phyloP scores from a whole-genome alignment of 768 basidiomycete species.

The Leccinum disarticulatum region DNA sequence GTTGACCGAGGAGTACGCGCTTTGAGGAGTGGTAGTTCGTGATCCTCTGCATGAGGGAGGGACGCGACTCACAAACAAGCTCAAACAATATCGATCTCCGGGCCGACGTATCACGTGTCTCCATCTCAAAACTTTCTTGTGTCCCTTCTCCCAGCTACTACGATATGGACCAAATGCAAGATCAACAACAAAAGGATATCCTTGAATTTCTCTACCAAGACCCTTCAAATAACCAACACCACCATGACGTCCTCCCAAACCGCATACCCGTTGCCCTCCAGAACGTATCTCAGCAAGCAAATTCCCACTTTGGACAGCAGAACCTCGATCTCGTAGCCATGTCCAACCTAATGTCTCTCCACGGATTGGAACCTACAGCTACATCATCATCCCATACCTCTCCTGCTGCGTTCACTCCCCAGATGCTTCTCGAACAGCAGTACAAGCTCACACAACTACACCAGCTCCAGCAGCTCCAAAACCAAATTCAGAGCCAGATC shows the following conservation, averaged over 20 bases:
- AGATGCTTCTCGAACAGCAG: constrained; percentile 69
- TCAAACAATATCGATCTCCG: constrained; percentile 4
- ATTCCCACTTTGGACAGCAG: constrained; percentile 20
- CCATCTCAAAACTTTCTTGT: neutral
- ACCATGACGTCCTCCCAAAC: neutral
- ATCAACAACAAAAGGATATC: constrained; percentile 37
- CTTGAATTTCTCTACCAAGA: constrained; percentile 37
- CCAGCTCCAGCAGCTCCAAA: constrained; percentile 74
- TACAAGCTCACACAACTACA: constrained; percentile 77
- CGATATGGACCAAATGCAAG: constrained; percentile 30
- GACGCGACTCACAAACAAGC: constrained; percentile 1
- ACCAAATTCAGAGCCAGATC: constrained; percentile 84
- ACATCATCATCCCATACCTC: constrained; percentile 12
- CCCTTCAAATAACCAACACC: constrained; percentile 20
- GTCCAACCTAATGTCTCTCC: constrained; percentile 52
- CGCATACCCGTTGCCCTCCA: constrained; percentile 10
- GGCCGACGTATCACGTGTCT: neutral
- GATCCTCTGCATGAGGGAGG: constrained; percentile 20
- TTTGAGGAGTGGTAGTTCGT: constrained; percentile 55
- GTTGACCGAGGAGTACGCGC: constrained; percentile 54
- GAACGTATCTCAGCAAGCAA: constrained; percentile 11
- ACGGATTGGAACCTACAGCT: constrained; percentile 36
- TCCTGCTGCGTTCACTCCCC: constrained; percentile 37
- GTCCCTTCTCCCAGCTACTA: too few relatives aligned
- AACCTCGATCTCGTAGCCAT: constrained; percentile 48